A percentile compares a stretch with the other conserved stretches of the same genome.
phyloP scores from a whole-genome alignment of 495 filamentous ascomycete genomes.

The Penicillium paxilli region DNA sequence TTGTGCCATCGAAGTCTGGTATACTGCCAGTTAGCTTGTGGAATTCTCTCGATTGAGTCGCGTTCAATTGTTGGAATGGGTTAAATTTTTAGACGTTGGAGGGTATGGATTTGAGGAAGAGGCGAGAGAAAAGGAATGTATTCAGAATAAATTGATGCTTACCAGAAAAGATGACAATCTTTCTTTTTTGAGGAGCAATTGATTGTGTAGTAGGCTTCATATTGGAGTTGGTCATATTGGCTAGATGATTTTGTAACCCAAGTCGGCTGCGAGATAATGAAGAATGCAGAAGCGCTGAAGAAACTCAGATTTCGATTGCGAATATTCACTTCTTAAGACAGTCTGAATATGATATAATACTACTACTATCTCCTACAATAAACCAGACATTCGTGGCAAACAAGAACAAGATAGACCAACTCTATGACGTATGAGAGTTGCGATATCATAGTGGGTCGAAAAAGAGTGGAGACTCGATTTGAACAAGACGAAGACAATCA shows the following conservation, averaged over 20 bases:
- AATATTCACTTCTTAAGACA: too few relatives aligned
- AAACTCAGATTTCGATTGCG: too few relatives aligned
- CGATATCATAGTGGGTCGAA: conserved; percentile 21
- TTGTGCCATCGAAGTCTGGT: conserved; percentile 74
- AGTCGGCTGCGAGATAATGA: background rate
- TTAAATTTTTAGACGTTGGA: too few relatives aligned
- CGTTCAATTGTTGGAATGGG: background rate
- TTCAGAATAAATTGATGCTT: conserved; percentile 1
- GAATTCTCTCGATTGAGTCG: background rate
- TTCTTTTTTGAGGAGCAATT: conserved; percentile 20
- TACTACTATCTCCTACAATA: background rate
- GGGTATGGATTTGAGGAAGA: background rate
- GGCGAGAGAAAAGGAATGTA: background rate
- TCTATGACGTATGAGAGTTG: conserved; percentile 17
- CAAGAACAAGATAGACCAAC: conserved; percentile 17
- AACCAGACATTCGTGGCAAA: conserved; percentile 11
- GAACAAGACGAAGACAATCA: background rate
- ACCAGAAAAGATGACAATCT: conserved; percentile 36
- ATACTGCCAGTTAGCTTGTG: background rate
- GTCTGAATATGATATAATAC: background rate
- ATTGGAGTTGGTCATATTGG: conserved; percentile 24
- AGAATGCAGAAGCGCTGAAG: background rate
- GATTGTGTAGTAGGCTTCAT: conserved; percentile 5
- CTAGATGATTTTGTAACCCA: background rate
- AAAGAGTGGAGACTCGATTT: background rate